Conservation (phyloP, 2,329 filamentous ascomycete genomes). For the Neofusicoccum sp. region DNA sequence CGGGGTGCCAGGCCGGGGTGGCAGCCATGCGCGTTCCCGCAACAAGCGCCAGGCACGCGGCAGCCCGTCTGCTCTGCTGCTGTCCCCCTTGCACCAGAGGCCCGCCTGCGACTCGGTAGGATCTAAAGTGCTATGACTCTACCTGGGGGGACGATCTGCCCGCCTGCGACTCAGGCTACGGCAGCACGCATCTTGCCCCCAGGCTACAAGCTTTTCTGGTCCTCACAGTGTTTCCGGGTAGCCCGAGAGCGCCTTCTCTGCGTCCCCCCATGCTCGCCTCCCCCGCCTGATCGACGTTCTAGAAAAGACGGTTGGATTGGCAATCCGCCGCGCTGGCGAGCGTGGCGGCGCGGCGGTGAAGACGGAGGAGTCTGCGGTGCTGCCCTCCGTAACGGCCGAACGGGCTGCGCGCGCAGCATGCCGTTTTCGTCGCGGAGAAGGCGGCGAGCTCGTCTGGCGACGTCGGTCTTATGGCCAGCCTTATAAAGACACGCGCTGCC, state of each 20-base stretch:
- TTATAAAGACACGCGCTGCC: not conserved
- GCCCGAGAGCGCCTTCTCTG: slow-evolving; percentile 4
- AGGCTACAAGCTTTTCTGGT: slow-evolving; percentile 8
- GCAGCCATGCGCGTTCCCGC: not conserved
- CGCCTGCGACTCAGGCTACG: slow-evolving; percentile 10
- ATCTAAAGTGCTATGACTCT: not conserved
- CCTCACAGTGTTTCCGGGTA: slow-evolving; percentile 6
- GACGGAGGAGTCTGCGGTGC: not conserved
- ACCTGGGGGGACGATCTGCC: slow-evolving; percentile 3
- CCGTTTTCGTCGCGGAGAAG: not conserved
- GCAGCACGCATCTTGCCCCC: not conserved
- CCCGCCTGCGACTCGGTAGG: not conserved
- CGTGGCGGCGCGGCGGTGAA: too few species aligned
- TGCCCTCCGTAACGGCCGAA: not conserved
- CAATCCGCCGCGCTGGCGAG: too few species aligned
- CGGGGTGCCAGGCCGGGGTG: not conserved
- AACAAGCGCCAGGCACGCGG: not conserved
- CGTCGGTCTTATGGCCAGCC: not conserved
- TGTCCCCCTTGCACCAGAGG: not conserved
- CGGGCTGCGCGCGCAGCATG: not conserved
- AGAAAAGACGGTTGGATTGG: not conserved
- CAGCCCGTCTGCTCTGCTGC: not conserved
- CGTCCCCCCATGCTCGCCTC: not conserved
- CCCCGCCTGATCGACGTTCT: slow-evolving; percentile 2
- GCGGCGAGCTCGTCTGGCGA: not conserved